These are phyloP conservation scores for Diutina pseudorugosa DNA, from an alignment of 1,139 yeast genomes.

Conservation along the genomic window DNA sequence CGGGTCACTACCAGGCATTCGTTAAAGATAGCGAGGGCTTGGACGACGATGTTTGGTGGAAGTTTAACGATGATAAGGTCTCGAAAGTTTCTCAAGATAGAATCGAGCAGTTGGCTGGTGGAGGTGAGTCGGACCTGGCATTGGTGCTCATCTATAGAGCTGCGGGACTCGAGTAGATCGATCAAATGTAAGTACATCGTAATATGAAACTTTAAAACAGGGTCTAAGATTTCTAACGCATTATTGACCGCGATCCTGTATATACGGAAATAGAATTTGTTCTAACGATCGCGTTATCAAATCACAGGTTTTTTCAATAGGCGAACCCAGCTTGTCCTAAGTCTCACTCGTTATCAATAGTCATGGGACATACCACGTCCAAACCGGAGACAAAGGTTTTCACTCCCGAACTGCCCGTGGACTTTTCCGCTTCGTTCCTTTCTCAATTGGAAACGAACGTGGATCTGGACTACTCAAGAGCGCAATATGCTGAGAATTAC, in stretches of 20 bases:
- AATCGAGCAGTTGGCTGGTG: constrained; percentile 83
- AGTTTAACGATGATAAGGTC: constrained; percentile 91
- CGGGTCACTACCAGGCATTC: constrained; percentile 94
- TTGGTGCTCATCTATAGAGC: constrained; percentile 78
- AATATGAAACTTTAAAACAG: too few relatives aligned
- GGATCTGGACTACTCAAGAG: constrained; percentile 64
- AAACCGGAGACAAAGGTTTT: constrained; percentile 56
- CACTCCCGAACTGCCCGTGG: constrained; percentile 63
- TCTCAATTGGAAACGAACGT: constrained; percentile 59
- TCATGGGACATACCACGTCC: constrained; percentile 45
- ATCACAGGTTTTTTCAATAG: background rate
- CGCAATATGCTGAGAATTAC: constrained; percentile 66
- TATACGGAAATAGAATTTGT: background rate
- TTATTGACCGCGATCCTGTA: background rate
- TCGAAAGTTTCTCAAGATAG: constrained; percentile 61
- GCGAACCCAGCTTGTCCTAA: background rate
- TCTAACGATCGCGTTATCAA: background rate
- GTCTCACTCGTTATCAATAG: background rate
- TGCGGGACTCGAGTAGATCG: constrained; percentile 29
- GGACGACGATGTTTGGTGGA: constrained; percentile 77
- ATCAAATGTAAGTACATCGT: too few relatives aligned
- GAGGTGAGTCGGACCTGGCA: constrained; percentile 96
- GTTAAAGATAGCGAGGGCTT: constrained; percentile 57
- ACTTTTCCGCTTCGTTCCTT: constrained; percentile 57
- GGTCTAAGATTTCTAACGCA: background rate